Conservation (phyloP, 2,329 filamentous ascomycete species). For the Keithomyces neogunnii region DNA sequence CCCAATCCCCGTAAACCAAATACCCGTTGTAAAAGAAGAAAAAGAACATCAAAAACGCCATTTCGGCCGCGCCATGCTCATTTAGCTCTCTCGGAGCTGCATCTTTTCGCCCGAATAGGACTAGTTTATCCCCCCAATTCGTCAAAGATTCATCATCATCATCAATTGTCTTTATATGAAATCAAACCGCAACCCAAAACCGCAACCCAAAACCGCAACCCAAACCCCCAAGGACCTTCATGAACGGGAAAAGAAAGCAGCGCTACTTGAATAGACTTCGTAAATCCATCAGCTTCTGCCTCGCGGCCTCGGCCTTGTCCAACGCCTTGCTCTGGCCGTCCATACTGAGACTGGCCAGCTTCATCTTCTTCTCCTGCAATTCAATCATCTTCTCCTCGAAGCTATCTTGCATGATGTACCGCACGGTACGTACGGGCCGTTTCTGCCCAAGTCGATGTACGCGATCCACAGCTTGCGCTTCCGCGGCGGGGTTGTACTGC, state of each 20-base stretch:
- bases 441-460: slow-evolving; percentile 88
- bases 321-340: slow-evolving; percentile 48
- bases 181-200: not conserved
- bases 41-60: not conserved
- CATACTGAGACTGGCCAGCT: slow-evolving; percentile 81
- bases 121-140: too few species aligned
- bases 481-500: slow-evolving; percentile 91
- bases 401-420: slow-evolving; percentile 82
- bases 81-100: too few species aligned
- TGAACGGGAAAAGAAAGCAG: not conserved
- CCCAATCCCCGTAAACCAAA: not conserved
- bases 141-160: too few species aligned
- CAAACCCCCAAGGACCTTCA: not conserved
- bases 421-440: slow-evolving; percentile 74
- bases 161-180: too few species aligned
- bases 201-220: not conserved
- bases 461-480: slow-evolving; percentile 89
- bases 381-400: slow-evolving; percentile 93
- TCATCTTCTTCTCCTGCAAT: slow-evolving; percentile 86
- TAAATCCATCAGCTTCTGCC: slow-evolving; percentile 52
- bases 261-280: slow-evolving; percentile 47
- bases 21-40: not conserved
- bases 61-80: too few species aligned
- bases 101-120: too few species aligned
- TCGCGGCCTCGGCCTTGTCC: slow-evolving; percentile 46